Base-by-base conservation (phyloP, 2,329 filamentous ascomycete species). In the Cryphonectria japonica region DNA sequence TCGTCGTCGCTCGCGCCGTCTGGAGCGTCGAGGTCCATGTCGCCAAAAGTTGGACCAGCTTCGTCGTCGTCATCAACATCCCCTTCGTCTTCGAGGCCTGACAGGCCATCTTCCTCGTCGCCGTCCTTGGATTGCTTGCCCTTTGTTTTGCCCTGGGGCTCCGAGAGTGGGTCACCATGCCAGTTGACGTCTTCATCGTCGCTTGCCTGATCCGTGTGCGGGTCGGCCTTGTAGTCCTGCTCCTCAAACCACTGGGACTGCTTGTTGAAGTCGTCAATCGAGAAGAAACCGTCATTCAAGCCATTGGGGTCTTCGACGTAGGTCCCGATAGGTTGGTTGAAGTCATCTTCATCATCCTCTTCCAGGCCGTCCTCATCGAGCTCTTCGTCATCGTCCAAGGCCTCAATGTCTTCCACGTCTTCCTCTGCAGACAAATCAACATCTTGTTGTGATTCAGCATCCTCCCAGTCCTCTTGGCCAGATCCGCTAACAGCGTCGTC, bases 241-340 rank as follows among this genome's bases (percentile, higher is more conserved):
- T 93, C 90, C 80, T 99, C 96, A 65, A 98, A 90, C 78, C 92
- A 92, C 77, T 97, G 93, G 1, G 94, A 93, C 78, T 97, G 93
- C 79, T 92, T 93, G 85, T 99, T 99, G 87, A 99, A 99, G 72
- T 97, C 91, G 77, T 98, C 95, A 76, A 99, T 95, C 22, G 94
- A 97, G 83, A 99, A 99, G 83, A 99, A 99, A 6, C 94, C 95
- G 78, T 99, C 96, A 77, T 99, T 98, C 43, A 99, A 88, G 8
- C 94, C 94, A 78, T 96, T 87, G 4, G 90, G 90, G 77, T 98
- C 94, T 75, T 91, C 85, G 11, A 89, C 83, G 72, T 91, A 91
- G 54, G 88, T 87, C 65, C 87, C 86, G 0, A 82, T 80, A 5
- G 83, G 79, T 2, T 86, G 85, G 0, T 86, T 85, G 0, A 84